A percentile compares a stretch with the other conserved stretches of the same genome.
phyloP scores from a whole-genome alignment of 2,329 filamentous ascomycete genomes.

The Pseudonectria buxi region DNA sequence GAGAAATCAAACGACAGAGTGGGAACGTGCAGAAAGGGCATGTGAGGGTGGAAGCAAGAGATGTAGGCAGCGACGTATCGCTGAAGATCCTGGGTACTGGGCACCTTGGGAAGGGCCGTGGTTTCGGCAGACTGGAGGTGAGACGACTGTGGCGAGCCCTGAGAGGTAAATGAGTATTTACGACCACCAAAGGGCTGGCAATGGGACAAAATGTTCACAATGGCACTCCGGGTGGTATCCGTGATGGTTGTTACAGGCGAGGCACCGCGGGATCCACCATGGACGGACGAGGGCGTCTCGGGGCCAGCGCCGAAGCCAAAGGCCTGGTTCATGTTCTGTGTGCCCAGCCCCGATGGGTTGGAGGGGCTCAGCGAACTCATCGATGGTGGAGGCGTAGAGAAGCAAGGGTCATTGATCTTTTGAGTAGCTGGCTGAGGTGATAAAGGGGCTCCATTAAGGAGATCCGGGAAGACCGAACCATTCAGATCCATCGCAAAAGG shows the following conservation, averaged over 20 bases:
- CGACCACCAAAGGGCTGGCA: slow-evolving; percentile 50
- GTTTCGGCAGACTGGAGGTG: slow-evolving; percentile 41
- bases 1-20: slow-evolving; percentile 85
- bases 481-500: slow-evolving; percentile 71
- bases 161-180: slow-evolving; percentile 57
- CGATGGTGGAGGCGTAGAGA: slow-evolving; percentile 69
- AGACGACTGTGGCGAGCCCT: slow-evolving; percentile 48
- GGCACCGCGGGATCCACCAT: slow-evolving; percentile 53
- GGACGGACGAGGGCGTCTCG: slow-evolving; percentile 67
- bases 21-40: slow-evolving; percentile 89
- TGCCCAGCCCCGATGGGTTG: slow-evolving; percentile 57
- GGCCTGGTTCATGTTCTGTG: slow-evolving; percentile 57
- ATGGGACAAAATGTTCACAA: slow-evolving; percentile 53
- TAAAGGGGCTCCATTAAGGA: slow-evolving; percentile 63
- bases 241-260: slow-evolving; percentile 58
- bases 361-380: slow-evolving; percentile 69
- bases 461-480: slow-evolving; percentile 68
- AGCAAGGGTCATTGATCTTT: slow-evolving; percentile 66
- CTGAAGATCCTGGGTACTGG: slow-evolving; percentile 78
- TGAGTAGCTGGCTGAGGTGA: slow-evolving; percentile 71
- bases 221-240: slow-evolving; percentile 55
- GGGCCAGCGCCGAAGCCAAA: slow-evolving; percentile 59
- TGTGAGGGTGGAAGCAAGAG: slow-evolving; percentile 84
- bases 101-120: slow-evolving; percentile 53
- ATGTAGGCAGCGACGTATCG: slow-evolving; percentile 88